phyloP scores from a whole-genome alignment of 768 basidiomycete genomes.

The Tylopilus sp. region DNA sequence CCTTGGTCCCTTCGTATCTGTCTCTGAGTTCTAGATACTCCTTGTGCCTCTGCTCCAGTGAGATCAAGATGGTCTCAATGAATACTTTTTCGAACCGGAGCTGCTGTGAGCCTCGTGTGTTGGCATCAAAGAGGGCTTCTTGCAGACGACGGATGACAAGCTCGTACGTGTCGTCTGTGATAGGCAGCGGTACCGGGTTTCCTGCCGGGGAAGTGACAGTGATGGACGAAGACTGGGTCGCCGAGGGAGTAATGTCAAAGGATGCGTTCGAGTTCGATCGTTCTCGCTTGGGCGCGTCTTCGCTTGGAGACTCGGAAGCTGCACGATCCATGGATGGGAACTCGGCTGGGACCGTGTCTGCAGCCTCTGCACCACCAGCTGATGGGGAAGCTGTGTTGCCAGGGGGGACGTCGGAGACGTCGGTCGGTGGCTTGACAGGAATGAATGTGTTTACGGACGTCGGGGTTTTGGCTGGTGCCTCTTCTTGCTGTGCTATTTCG shows the following conservation, averaged over 20 bases:
- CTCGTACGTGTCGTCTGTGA: slow-evolving; percentile 39
- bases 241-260: slow-evolving; percentile 9
- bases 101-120: slow-evolving; percentile 54
- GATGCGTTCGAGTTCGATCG: slow-evolving; percentile 28
- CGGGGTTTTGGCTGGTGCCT: slow-evolving; percentile 28
- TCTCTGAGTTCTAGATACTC: slow-evolving; percentile 64
- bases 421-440: slow-evolving; percentile 1
- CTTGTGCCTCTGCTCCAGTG: slow-evolving; percentile 61
- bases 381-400: not conserved
- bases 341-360: slow-evolving; percentile 12
- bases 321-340: slow-evolving; percentile 23
- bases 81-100: slow-evolving; percentile 72
- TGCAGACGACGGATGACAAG: slow-evolving; percentile 50
- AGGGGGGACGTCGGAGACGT: not conserved
- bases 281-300: slow-evolving; percentile 12
- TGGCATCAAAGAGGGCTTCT: slow-evolving; percentile 59
- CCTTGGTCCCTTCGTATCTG: slow-evolving; percentile 86
- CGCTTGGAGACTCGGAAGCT: slow-evolving; percentile 27
- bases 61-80: slow-evolving; percentile 63
- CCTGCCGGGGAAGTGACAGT: slow-evolving; percentile 44
- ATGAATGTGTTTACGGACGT: slow-evolving; percentile 18
- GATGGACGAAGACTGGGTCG: slow-evolving; percentile 24
- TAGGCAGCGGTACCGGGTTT: slow-evolving; percentile 24
- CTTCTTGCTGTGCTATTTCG: slow-evolving; percentile 42
- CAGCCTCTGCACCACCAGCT: slow-evolving; percentile 4